phyloP scores from a whole-genome alignment of 2,329 filamentous ascomycete genomes.

The Lachnellula cervina region DNA sequence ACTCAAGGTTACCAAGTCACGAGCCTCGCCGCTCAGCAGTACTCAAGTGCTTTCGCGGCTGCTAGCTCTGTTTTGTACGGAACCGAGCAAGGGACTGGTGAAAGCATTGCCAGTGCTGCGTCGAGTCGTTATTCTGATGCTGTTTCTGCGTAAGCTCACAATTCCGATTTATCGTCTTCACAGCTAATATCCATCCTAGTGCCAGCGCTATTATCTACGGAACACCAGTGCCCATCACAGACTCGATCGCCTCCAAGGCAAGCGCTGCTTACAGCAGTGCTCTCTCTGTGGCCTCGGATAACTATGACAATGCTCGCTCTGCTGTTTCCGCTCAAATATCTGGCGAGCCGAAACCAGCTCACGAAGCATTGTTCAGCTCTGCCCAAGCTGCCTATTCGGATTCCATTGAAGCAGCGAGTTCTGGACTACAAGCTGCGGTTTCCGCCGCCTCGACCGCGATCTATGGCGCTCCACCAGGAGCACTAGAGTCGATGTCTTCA shows the following conservation, averaged over 20 bases:
- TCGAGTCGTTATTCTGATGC: conserved; percentile 52
- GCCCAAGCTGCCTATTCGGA: conserved; percentile 64
- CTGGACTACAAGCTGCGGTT: conserved; percentile 52
- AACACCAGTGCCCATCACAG: conserved; percentile 57
- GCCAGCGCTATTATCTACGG: conserved; percentile 50
- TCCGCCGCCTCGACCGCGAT: conserved; percentile 46
- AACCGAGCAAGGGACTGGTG: conserved; percentile 36
- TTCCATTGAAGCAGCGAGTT: conserved; percentile 57
- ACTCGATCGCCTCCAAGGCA: conserved; percentile 37
- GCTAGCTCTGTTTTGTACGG: conserved; percentile 54
- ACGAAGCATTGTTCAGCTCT: conserved; percentile 65
- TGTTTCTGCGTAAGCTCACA: conserved; percentile 46
- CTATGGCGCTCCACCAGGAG: conserved; percentile 48
- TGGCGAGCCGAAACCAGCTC: conserved; percentile 63
- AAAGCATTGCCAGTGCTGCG: conserved; percentile 45
- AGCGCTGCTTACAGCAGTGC: conserved; percentile 60
- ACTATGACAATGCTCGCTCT: conserved; percentile 64
- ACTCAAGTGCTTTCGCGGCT: conserved; percentile 50
- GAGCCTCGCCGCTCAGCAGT: conserved; percentile 51
- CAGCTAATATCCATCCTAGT: not conserved
- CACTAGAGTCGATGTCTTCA: conserved; percentile 54
- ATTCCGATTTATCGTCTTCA: conserved; percentile 2
- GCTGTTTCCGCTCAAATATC: conserved; percentile 62
- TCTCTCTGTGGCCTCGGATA: conserved; percentile 59
- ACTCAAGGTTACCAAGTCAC: conserved; percentile 42